These are phyloP conservation scores for Eremomyces bilateralis DNA, from an alignment of 495 filamentous ascomycete species.

Conservation along the genomic window DNA sequence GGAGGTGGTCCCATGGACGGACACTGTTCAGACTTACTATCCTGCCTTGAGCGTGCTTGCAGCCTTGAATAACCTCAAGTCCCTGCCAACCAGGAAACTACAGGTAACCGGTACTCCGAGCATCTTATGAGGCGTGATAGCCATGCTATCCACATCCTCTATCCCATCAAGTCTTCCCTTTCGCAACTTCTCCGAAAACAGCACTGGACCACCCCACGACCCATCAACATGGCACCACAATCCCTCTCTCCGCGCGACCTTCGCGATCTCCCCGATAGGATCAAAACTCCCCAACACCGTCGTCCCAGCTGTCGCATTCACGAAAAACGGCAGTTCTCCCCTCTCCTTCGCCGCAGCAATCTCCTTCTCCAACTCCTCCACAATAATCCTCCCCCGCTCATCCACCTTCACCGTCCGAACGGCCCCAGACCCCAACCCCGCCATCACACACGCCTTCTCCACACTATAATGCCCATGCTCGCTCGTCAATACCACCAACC, in stretches of 20 bases:
- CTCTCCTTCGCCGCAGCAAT: slow-evolving; percentile 34
- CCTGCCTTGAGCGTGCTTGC: slow-evolving; percentile 74
- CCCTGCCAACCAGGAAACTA: slow-evolving; percentile 62
- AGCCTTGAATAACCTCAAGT: slow-evolving; percentile 50
- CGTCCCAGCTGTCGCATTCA: slow-evolving; percentile 87
- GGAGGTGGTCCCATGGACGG: background rate
- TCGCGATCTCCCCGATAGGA: slow-evolving; percentile 47
- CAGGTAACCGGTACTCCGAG: slow-evolving; percentile 77
- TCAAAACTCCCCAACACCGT: slow-evolving; percentile 86
- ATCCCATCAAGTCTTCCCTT: slow-evolving; percentile 40
- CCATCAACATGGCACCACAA: slow-evolving; percentile 88
- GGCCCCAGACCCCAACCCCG: slow-evolving; percentile 53
- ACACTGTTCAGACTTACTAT: slow-evolving; percentile 23
- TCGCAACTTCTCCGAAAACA: slow-evolving; percentile 46
- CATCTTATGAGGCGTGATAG: slow-evolving; percentile 95
- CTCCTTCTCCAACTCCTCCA: slow-evolving; percentile 35
- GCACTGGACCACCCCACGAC: slow-evolving; percentile 69
- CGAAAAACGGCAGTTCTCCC: slow-evolving; percentile 71
- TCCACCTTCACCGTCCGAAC: slow-evolving; percentile 63
- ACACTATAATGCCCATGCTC: slow-evolving; percentile 81
- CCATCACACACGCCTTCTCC: slow-evolving; percentile 79
- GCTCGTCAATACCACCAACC: slow-evolving; percentile 73
- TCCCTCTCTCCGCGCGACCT: slow-evolving; percentile 44
- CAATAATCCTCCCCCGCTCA: slow-evolving; percentile 43
- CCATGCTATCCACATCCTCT: slow-evolving; percentile 54